Conservation (phyloP, 2,329 filamentous ascomycete species). For the Apiospora saccharicola region DNA sequence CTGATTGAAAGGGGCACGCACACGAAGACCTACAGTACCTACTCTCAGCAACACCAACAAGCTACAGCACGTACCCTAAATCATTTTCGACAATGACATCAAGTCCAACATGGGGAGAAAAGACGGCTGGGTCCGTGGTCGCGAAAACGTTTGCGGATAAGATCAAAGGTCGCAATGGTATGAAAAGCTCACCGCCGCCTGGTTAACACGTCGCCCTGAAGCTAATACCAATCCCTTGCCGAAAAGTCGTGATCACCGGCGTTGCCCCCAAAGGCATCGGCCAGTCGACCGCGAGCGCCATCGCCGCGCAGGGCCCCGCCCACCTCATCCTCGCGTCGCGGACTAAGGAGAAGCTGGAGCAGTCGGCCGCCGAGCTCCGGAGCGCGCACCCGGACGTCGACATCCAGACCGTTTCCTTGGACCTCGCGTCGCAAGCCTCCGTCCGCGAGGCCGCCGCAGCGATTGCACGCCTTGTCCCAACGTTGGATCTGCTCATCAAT, state of each 20-base stretch:
- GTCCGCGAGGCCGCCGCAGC: slow-evolving; percentile 47
- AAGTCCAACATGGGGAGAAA: slow-evolving; percentile 39
- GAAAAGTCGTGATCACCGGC: slow-evolving; percentile 50
- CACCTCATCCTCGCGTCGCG: slow-evolving; percentile 55
- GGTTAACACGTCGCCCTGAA: neutral
- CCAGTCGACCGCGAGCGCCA: slow-evolving; percentile 48
- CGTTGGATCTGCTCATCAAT: slow-evolving; percentile 52
- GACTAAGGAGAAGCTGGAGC: slow-evolving; percentile 50
- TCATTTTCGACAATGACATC: slow-evolving; percentile 38
- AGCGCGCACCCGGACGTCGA: slow-evolving; percentile 44
- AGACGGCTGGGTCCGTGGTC: slow-evolving; percentile 46
- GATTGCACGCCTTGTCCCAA: slow-evolving; percentile 40
- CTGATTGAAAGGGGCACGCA: neutral
- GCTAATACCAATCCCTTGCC: neutral
- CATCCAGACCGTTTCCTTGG: slow-evolving; percentile 45
- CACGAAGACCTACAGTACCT: too few relatives aligned
- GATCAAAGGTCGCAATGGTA: slow-evolving; percentile 39
- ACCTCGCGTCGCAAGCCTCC: slow-evolving; percentile 47
- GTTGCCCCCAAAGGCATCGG: slow-evolving; percentile 52
- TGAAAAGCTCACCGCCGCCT: neutral
- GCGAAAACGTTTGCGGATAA: slow-evolving; percentile 38
- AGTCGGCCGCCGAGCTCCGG: slow-evolving; percentile 47
- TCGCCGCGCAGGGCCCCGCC: slow-evolving; percentile 52
- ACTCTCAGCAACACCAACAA: neutral
- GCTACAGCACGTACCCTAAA: neutral